Base-by-base conservation (phyloP, 169 alveolate species). In the Eimeria nieschulzi region DNA sequence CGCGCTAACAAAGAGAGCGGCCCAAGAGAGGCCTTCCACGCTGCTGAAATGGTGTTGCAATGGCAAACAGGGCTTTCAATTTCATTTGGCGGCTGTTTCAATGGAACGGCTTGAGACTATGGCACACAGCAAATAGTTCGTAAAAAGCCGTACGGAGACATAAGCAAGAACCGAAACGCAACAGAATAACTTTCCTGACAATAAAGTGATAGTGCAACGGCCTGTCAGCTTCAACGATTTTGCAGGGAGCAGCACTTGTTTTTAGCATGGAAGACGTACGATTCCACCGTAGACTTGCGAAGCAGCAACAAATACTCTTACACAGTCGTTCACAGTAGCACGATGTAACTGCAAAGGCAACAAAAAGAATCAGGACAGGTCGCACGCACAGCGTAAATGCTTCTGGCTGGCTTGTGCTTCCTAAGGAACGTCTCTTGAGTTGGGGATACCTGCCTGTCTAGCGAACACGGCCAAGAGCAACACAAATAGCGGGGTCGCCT, bases 261-360 rank as follows among this genome's bases (percentile, higher is more conserved):
- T 33, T 33, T 33, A 33, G 46, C 46, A 33, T 9, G 3, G 21
- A 75, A 51, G 68, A 55, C 87, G 53, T 51, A 80, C 87, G n/a
- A 51, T 13, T 8, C 13, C 56, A 59, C 75, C 59, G 75, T 8
- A 26, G 56, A 80, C 61, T 73, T 33, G 33, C 9, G 73, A 25
- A 51, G 87, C 87, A 3, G 87, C 72, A 53, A 59, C 51, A 51
- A 80, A 80, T 2, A 64, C 87, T 33, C 75, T 7, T 64, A 80
- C 75, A 64, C 87, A 80, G 51, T 80, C 87, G 26, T 80, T 59
- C 26, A 80, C 39, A 26, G 25, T 55, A 39, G 87, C 87, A 1
- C 61, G 61, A 51, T 56, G 26, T 56, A 80, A 51, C 87, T 80
- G 87, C 26, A 55, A 1, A 17, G 23, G 26, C 64, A 78, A 78